Conservation (phyloP, 208 protist genomes). For the Crithidia bombi region DNA sequence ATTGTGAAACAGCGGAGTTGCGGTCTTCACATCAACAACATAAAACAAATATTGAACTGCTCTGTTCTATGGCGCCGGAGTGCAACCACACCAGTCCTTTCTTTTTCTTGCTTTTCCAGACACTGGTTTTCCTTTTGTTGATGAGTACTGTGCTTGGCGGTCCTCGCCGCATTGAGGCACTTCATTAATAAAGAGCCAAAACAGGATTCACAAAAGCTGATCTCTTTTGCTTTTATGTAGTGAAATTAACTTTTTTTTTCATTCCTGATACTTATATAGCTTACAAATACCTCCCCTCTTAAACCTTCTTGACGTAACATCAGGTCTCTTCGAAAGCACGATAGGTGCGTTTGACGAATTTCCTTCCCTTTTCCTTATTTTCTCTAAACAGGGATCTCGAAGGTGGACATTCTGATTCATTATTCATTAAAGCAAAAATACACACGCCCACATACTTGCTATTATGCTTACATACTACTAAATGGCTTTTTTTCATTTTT, state of each 20-base stretch:
- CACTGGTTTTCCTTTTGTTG: background rate
- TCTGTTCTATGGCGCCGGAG: background rate
- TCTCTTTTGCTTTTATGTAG: slow-evolving; percentile 4
- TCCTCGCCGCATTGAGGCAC: background rate
- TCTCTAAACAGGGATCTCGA: background rate
- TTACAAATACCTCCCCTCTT: slow-evolving; percentile 14
- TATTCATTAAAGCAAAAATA: background rate
- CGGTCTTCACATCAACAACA: background rate
- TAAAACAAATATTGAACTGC: background rate
- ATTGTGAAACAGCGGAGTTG: background rate
- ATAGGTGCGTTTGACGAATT: slow-evolving; percentile 4
- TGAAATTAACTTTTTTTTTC: background rate
- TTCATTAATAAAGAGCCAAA: background rate
- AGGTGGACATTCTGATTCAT: background rate
- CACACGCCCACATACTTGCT: background rate
- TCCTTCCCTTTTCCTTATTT: slow-evolving; percentile 20
- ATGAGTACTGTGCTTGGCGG: background rate
- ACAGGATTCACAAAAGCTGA: background rate
- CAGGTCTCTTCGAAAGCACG: slow-evolving; percentile 5
- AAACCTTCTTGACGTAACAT: background rate
- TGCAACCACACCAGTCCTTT: background rate
- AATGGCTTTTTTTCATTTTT: background rate
- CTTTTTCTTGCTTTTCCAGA: background rate
- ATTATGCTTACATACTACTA: slow-evolving; percentile 7
- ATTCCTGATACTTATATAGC: slow-evolving; percentile 18